Evolutionary conservation across 2,329 filamentous ascomycete species (phyloP), one percentile per base, ranked within the genome.

Genomic region (Claviceps paspali): DNA sequence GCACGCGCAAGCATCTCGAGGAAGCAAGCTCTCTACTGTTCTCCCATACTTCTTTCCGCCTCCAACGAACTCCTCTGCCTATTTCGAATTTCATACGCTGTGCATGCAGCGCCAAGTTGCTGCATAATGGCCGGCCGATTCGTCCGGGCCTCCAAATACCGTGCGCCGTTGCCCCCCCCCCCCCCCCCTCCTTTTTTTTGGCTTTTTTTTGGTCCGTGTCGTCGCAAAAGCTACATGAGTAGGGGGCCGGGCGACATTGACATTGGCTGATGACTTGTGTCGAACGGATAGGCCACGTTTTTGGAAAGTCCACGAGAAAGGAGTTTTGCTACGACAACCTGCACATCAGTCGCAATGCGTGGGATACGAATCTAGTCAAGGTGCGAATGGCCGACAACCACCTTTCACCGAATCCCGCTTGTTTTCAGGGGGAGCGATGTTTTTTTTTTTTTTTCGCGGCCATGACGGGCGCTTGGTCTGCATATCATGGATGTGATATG

Each of bases 291-390:
- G 88, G 88, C 70, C 91, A 98, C 72, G 82, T 98, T 66, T 98
- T 95, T 68, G 91, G 91, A 59, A 91, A 92, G 65, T 67, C 85
- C 45, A 92, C 87, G 48, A 80, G 84, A 63, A 95, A 94, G 74
- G 91, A 98, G 61, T 83, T 84, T 73, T 95, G 87, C 70, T 98
- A 96, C 65, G 91, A 98, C 63, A 96, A 96, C 62, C 68, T 98
- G 49, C 84, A 85, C 58, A 85, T 98, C 62, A 95, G 86, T 55
- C 84, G 82, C 63, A 98, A 98, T 77, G 91, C 91, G 39, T 98
- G 91, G 91, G 91, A 98, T 62, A 95, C 87, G 53, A 98, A 98
- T 66, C 68, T 98, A 55, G 74, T 96, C 65, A 96, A 96, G 80
- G 86, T 92, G 61, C 59, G 70, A 39, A 9, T 24, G 11, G 23